Evolutionary conservation across 2,329 filamentous ascomycete genomes (phyloP), one percentile per base, ranked within the genome.

Genomic region (Colletotrichum sojae): DNA sequence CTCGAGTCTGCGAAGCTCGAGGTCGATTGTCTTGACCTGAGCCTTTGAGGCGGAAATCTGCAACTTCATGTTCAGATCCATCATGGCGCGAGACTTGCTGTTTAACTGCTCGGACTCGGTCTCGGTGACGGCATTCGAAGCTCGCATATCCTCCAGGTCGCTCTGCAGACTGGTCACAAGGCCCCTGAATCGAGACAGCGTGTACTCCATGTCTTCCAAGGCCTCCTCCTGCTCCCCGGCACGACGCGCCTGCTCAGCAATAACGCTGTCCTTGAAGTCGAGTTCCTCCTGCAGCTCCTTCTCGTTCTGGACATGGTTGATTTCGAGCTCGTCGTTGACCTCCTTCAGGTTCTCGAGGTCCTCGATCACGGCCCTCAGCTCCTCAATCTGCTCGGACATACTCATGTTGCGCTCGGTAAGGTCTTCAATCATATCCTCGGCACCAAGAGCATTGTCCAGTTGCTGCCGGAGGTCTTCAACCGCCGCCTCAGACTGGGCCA

Each of bases 241-340:
- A 71, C 91, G 90, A 66, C 92, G 90, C 40, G 87, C 86, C 75
- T 97, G 92, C 76, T 98, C 95, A n/a, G 89, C 86, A 72, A 98
- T 92, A 69, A 97, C 83, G 63, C 87, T 89, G 72, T 98, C 95
- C 78, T 93, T 94, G 81, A 94, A 92, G 77, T 98, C 95, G 63
- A 98, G 89, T 75, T 98, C 95, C 74, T 97, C 93, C 78, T 97
- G 94, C 80, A 99, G 89, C 77, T 98, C 95, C 79, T 95, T 97
- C 78, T 97, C 94, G 43, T 94, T 93, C 76, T 98, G 94, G 4
- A 96, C 89, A 76, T 98, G 95, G 76, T 97, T 97, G 74, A 94
- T 89, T 78, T 98, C 95, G 4, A 99, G 89, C 80, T 99, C 96
- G 75, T 98, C 95, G 74, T 94, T 97, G 74, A 98, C 90, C 77